Evolutionary conservation across 2,329 filamentous ascomycete genomes (phyloP).

Genomic region (Clarireedia paspali): DNA sequence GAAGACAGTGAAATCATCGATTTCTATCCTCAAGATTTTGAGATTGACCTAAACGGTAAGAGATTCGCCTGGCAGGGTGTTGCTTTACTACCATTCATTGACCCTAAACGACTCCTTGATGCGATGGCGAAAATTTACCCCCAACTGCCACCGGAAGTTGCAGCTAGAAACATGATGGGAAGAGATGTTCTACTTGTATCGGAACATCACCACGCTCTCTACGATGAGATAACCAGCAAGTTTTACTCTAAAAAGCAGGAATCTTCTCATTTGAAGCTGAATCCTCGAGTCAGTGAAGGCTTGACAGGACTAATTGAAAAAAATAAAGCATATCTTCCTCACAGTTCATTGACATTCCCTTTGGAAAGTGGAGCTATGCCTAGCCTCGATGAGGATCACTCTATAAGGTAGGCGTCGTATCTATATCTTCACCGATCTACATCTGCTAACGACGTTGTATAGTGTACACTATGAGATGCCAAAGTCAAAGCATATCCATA

Average conservation of each 20-base stretch:
- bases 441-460: conserved; percentile 20
- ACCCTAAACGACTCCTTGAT: conserved; percentile 74
- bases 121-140: conserved; percentile 82
- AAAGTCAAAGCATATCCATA: conserved; percentile 63
- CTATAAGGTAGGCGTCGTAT: conserved; percentile 59
- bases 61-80: conserved; percentile 99
- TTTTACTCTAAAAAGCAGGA: conserved; percentile 91
- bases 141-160: conserved; percentile 67
- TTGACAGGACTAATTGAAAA: conserved; percentile 76
- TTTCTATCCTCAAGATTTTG: conserved; percentile 94
- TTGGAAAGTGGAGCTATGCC: conserved; percentile 65
- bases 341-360: conserved; percentile 72
- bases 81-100: conserved; percentile 88
- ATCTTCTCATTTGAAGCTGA: conserved; percentile 58
- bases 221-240: conserved; percentile 72
- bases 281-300: conserved; percentile 67
- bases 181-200: conserved; percentile 79
- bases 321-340: conserved; percentile 76
- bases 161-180: conserved; percentile 69
- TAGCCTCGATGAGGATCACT: conserved; percentile 75
- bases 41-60: conserved; percentile 91
- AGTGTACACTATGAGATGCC: conserved; percentile 87
- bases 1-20: conserved; percentile 88
- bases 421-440: neutral
- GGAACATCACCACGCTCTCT: conserved; percentile 69